These are phyloP conservation scores for Epichloe coenophiala DNA, from an alignment of 2,329 filamentous ascomycete genomes.

Conservation along the genomic window DNA sequence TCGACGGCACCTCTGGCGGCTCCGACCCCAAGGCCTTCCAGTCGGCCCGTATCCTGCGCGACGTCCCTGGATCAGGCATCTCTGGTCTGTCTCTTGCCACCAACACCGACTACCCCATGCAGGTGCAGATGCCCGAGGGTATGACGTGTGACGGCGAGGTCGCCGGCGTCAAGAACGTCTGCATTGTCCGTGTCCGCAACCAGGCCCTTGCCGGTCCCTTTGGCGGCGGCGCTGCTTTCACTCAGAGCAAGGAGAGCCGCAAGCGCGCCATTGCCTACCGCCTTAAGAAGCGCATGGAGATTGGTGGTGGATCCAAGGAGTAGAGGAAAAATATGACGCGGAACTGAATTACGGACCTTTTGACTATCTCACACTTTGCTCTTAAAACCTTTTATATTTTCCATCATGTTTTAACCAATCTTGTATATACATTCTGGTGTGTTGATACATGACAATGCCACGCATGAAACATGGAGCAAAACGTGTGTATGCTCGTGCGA, in stretches of 20 bases:
- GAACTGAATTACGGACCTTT: too few relatives aligned
- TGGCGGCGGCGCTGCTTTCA: slow-evolving; percentile 6
- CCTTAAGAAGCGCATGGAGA: slow-evolving; percentile 4
- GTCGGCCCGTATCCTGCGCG: neutral
- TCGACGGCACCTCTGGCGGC: slow-evolving; percentile 1
- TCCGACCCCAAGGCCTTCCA: slow-evolving; percentile 3
- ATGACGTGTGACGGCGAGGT: slow-evolving; percentile 3
- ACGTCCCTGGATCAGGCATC: slow-evolving; percentile 1
- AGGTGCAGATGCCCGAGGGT: slow-evolving; percentile 1
- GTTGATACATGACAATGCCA: too few relatives aligned
- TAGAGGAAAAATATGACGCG: neutral
- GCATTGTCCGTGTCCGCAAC: slow-evolving; percentile 5
- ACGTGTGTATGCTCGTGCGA: too few relatives aligned
- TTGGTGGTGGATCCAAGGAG: neutral
- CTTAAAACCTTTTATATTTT: too few relatives aligned
- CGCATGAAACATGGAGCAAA: too few relatives aligned
- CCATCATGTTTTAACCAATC: too few relatives aligned
- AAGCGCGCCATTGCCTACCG: slow-evolving; percentile 5
- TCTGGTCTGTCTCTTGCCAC: slow-evolving; percentile 2
- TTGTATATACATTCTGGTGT: too few relatives aligned
- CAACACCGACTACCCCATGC: slow-evolving; percentile 2
- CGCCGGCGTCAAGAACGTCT: slow-evolving; percentile 5
- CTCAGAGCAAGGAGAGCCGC: neutral
- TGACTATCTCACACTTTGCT: too few relatives aligned
- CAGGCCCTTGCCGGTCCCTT: slow-evolving; percentile 4